These are phyloP conservation scores for Ensete ventricosum DNA, from an alignment of 176 grass and related monocot genomes.

Conservation along the genomic window DNA sequence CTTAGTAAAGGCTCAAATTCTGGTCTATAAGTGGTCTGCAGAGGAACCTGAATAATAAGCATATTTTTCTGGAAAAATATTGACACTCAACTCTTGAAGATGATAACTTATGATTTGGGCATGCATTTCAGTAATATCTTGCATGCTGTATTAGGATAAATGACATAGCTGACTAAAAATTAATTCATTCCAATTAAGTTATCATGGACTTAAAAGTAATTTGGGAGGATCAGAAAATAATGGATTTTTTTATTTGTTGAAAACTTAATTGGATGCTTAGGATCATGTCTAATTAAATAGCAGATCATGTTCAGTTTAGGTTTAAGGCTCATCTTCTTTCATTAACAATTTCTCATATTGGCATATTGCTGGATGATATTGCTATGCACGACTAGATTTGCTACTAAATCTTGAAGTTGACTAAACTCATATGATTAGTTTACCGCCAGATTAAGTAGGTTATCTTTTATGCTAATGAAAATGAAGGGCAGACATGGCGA, in stretches of 20 bases:
- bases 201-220: not conserved
- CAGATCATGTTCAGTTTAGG: not conserved
- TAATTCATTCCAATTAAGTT: no score
- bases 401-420: not conserved
- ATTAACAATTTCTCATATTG: not conserved
- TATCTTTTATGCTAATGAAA: not conserved
- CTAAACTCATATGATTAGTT: not conserved
- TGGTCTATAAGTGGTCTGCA: no score
- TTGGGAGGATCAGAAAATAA: not conserved
- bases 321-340: not conserved
- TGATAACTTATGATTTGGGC: no score
- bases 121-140: no score
- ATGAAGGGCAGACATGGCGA: not conserved
- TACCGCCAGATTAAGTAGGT: not conserved
- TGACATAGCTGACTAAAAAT: no score
- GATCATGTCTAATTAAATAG: not conserved
- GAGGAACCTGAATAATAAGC: no score
- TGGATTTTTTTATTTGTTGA: not conserved
- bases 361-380: not conserved
- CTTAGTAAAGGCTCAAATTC: no score
- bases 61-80: not conserved
- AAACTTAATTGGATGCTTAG: not conserved
- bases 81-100: not conserved
- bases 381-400: not conserved
- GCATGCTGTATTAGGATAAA: no score